Evolutionary conservation across 768 basidiomycete species (phyloP).

Genomic region (Boletus rex-veris): DNA sequence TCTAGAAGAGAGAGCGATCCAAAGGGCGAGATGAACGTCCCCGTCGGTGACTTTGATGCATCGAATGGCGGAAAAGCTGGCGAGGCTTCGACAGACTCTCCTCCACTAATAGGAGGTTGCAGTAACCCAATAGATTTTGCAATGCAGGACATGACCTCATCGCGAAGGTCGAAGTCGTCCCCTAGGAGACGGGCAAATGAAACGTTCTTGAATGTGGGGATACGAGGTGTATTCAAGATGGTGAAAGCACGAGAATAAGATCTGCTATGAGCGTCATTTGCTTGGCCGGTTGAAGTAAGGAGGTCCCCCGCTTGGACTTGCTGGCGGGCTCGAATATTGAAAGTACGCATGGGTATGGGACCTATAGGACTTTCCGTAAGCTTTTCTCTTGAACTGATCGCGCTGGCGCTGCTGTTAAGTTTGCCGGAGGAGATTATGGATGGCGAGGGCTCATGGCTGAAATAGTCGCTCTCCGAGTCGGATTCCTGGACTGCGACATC

Average conservation of each 20-base stretch:
- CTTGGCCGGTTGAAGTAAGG: constrained; percentile 51
- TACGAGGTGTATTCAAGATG: constrained; percentile 48
- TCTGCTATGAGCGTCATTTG: constrained; percentile 46
- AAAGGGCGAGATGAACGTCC: constrained; percentile 61
- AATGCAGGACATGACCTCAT: constrained; percentile 96
- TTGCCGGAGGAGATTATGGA: constrained; percentile 20
- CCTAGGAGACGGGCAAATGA: constrained; percentile 31
- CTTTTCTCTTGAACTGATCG: constrained; percentile 20
- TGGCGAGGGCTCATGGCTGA: constrained; percentile 31
- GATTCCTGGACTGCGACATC: constrained; percentile 43
- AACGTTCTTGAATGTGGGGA: constrained; percentile 29
- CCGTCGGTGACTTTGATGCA: constrained; percentile 31
- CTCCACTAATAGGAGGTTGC: constrained; percentile 76
- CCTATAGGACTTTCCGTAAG: constrained; percentile 24
- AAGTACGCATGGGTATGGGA: constrained; percentile 16
- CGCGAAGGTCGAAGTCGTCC: constrained; percentile 90
- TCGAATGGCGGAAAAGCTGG: constrained; percentile 55
- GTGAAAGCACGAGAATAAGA: constrained; percentile 47
- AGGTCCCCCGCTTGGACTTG: constrained; percentile 78
- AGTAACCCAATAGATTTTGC: constrained; percentile 94
- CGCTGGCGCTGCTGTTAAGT: constrained; percentile 11
- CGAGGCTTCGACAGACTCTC: constrained; percentile 62
- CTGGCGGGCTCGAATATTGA: constrained; percentile 37
- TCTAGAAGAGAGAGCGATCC: constrained; percentile 72
- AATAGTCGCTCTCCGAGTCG: constrained; percentile 58